Percentiles rank a stretch among this genome's conserved stretches.
Evolutionary conservation across 352 stramenopile genomes (phyloP).

Genomic region (Thraustochytrium sp.): DNA sequence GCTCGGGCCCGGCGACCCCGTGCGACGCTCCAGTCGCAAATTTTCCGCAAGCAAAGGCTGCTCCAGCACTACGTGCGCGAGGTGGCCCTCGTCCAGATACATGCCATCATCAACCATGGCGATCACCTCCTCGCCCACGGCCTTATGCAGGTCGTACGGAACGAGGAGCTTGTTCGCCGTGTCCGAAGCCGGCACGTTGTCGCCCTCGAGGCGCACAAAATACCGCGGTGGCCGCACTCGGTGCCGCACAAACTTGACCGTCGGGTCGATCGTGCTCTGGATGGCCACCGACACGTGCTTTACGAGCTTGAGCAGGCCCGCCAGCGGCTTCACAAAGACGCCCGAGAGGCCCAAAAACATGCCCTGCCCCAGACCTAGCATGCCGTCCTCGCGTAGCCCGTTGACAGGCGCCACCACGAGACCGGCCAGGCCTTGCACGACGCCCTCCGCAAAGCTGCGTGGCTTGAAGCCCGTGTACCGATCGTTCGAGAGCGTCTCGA

Average conservation of each 20-base stretch:
- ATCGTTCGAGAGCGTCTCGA: constrained; percentile 37
- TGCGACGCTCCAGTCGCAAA: neutral
- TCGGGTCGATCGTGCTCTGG: constrained; percentile 23
- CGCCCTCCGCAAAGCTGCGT: neutral
- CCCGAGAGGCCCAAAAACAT: neutral
- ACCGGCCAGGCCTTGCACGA: constrained; percentile 1
- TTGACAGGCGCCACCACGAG: constrained; percentile 26
- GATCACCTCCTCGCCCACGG: constrained; percentile 32
- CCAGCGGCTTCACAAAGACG: constrained; percentile 29
- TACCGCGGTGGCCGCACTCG: constrained; percentile 12
- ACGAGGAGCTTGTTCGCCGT: neutral
- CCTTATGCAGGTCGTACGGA: neutral
- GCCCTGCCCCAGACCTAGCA: constrained; percentile 9
- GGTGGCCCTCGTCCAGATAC: constrained; percentile 17
- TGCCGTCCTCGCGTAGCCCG: neutral
- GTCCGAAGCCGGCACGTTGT: neutral
- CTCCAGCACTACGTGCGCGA: neutral
- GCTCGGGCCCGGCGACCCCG: neutral
- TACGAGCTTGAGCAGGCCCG: constrained; percentile 18
- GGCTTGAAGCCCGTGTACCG: constrained; percentile 38
- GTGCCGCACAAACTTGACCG: constrained; percentile 20
- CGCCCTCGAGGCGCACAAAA: neutral
- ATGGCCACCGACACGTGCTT: constrained; percentile 36
- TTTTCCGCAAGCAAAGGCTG: neutral
- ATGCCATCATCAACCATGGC: constrained; percentile 18